A percentile compares a stretch with the other conserved stretches of the same genome.
These are phyloP conservation scores for Trichoderma cornu-damae DNA, from an alignment of 2,329 filamentous ascomycete genomes.

Conservation along the genomic window DNA sequence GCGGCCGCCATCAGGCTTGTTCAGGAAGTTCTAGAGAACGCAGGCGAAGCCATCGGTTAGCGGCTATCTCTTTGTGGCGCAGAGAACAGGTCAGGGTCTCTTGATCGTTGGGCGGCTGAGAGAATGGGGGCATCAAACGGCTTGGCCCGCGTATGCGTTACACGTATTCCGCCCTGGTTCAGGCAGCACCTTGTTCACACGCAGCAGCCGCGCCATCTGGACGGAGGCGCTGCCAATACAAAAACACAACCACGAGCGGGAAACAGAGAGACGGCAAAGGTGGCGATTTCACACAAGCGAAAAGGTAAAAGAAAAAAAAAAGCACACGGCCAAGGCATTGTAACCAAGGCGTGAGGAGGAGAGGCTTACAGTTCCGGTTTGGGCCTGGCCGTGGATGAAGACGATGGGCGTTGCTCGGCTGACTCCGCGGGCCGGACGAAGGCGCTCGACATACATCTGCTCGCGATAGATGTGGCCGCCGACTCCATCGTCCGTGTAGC, in stretches of 20 bases:
- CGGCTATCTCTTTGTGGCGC: not conserved
- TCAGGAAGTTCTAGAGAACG: conserved; percentile 35
- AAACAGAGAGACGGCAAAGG: too few relatives aligned
- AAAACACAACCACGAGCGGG: not conserved
- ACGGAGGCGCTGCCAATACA: not conserved
- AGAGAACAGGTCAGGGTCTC: not conserved
- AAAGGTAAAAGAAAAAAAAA: too few relatives aligned
- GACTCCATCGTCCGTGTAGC: conserved; percentile 29
- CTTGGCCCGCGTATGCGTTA: not conserved
- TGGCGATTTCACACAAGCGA: too few relatives aligned
- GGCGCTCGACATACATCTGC: conserved; percentile 52
- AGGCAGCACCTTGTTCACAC: too few relatives aligned
- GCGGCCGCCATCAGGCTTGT: conserved; percentile 31
- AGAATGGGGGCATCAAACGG: not conserved
- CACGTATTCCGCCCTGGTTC: not conserved
- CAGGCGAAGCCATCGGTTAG: not conserved
- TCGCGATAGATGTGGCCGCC: conserved; percentile 33
- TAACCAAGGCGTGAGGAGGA: not conserved
- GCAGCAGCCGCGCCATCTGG: not conserved
- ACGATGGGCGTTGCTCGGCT: conserved; percentile 34
- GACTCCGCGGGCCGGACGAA: conserved; percentile 32
- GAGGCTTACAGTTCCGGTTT: conserved; percentile 37
- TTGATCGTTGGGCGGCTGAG: not conserved
- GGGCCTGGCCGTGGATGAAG: conserved; percentile 40
- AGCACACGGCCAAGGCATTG: too few relatives aligned